Evolutionary conservation across 495 filamentous ascomycete species (phyloP).

Genomic region (Aspergillus wentii): DNA sequence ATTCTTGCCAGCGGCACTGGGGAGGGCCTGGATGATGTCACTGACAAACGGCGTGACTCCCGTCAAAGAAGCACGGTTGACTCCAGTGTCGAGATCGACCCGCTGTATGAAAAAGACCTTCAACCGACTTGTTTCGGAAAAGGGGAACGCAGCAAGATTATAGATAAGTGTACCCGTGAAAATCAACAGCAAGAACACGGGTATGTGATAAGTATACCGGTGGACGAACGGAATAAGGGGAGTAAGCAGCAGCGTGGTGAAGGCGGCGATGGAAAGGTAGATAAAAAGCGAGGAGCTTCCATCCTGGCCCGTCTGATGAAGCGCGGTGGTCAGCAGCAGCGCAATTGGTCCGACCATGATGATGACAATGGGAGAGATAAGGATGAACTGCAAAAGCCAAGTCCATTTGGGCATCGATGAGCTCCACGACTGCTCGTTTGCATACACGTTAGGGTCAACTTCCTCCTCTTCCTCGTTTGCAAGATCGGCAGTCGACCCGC

Average conservation of each 20-base stretch:
- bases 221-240: conserved; percentile 83
- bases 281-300: conserved; percentile 61
- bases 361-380: conserved; percentile 71
- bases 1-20: conserved; percentile 60
- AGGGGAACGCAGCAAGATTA: conserved; percentile 85
- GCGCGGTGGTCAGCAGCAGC: conserved; percentile 64
- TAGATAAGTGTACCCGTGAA: conserved; percentile 77
- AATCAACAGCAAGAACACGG: conserved; percentile 67
- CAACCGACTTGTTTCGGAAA: conserved; percentile 69
- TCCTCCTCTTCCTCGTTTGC: conserved; percentile 28
- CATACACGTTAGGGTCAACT: conserved; percentile 51
- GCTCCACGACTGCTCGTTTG: conserved; percentile 84
- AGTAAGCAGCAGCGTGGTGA: conserved; percentile 68
- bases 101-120: conserved; percentile 85
- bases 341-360: conserved; percentile 69
- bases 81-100: conserved; percentile 69
- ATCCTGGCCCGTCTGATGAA: conserved; percentile 78
- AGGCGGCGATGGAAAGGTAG: conserved; percentile 62
- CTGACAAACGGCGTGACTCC: conserved; percentile 71
- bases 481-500: conserved; percentile 24
- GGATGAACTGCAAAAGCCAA: conserved; percentile 81
- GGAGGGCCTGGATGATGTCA: conserved; percentile 60
- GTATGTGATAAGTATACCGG: conserved; percentile 77
- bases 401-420: conserved; percentile 70
- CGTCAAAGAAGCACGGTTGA: conserved; percentile 61